phyloP scores from a whole-genome alignment of 306 rosid genomes.

The Benincasa hispida region DNA sequence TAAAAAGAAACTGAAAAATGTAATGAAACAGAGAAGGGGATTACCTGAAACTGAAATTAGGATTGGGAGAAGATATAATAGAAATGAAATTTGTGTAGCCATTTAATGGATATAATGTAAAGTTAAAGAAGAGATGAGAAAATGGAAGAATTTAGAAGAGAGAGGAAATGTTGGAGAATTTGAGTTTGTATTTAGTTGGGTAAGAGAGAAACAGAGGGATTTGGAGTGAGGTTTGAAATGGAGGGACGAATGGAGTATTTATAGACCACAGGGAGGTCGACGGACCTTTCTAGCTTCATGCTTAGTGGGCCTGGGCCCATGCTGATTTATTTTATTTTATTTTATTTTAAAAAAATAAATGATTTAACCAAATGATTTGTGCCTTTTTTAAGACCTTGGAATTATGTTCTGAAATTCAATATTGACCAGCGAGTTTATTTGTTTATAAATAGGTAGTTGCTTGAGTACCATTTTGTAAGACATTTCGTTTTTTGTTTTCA shows the following conservation, averaged over 20 bases:
- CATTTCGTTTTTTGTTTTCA: too few species aligned
- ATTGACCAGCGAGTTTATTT: too few species aligned
- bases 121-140: not conserved
- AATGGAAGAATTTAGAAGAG: not conserved
- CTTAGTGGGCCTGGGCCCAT: not conserved
- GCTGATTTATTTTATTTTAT: too few species aligned
- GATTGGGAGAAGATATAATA: not conserved
- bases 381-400: not conserved
- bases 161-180: not conserved
- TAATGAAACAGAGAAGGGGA: not conserved
- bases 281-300: not conserved
- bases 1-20: not conserved
- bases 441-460: too few species aligned
- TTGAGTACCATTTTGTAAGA: too few species aligned
- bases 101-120: not conserved
- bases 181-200: not conserved
- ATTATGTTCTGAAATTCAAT: too few species aligned
- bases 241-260: not conserved
- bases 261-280: not conserved
- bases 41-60: not conserved
- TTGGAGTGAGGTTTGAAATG: not conserved
- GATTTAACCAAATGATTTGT: not conserved
- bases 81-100: not conserved
- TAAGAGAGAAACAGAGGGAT: not conserved
- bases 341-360: too few species aligned